Base-by-base conservation (phyloP, 441 rosid genomes). In the Euphorbia neoarborescens region DNA sequence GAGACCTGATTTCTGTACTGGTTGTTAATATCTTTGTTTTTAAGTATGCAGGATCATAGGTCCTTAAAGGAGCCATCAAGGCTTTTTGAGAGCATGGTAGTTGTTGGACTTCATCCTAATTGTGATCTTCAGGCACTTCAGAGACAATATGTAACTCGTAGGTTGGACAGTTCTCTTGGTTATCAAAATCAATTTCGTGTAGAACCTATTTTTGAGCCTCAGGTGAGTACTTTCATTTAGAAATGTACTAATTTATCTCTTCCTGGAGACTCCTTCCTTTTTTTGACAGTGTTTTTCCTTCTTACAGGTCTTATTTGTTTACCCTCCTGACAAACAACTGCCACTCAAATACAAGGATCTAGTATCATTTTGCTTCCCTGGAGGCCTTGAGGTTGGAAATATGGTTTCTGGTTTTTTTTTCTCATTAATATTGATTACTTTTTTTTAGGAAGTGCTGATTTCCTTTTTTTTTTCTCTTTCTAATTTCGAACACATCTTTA, bases 351-450 rank as follows among this genome's bases (percentile, higher is more conserved):
- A 84, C 81, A 91, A 90, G 79, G 97, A 91, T 87, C 96, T 94
- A 72, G 83, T 89, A 71, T 91, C 99, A 8, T 91, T 90, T 79
- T 94, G 96, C 93, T 90, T 91, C 71, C 99, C 97, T 72, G 97
- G 90, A 72, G 97, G 97, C 51, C 71, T 88, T 70, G 97, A 94
- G 98, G 98, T 91, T 70, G 77, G 83, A 66, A 42, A 59, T 32
- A 27, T 69, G 37, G 65, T 78, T 70, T 19, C 51, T 35, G 72
- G 15, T 59, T 15, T 34, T 28, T 7, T 46, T n/a, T 15, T 5
- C 10, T 69, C 35, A 53, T 46, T 63, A 14, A 20, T 38, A 40
- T 27, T 24, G 28, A 7, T 30, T 44, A 14, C 5, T 76, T 19
- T 44, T 65, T 5, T 17, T 32, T 11, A 34, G 13, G 35, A 30